Conservation (phyloP, 768 basidiomycete genomes). For the Russula virescens region DNA sequence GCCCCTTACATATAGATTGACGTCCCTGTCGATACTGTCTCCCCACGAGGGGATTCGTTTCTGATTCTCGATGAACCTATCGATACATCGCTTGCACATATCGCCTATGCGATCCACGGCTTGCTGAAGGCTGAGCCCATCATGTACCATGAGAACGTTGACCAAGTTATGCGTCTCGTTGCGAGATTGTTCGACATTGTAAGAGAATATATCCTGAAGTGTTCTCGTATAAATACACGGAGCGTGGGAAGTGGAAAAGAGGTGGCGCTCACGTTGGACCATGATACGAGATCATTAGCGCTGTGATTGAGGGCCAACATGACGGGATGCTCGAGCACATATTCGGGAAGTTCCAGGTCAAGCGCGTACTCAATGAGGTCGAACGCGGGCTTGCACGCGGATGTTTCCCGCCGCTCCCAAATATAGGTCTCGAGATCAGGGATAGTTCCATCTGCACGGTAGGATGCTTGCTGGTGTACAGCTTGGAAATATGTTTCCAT, state of each 20-base stretch:
- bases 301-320: slow-evolving; percentile 64
- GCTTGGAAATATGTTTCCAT: slow-evolving; percentile 80
- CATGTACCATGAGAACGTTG: slow-evolving; percentile 66
- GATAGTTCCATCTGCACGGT: too few relatives aligned
- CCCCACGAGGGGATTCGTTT: slow-evolving; percentile 62
- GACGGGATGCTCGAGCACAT: slow-evolving; percentile 74
- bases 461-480: slow-evolving; percentile 37
- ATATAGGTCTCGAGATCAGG: slow-evolving; percentile 37
- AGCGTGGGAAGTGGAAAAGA: too few relatives aligned
- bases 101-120: slow-evolving; percentile 74
- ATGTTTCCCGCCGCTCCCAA: slow-evolving; percentile 69
- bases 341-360: slow-evolving; percentile 72
- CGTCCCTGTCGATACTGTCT: slow-evolving; percentile 54
- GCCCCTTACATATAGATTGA: slow-evolving; percentile 59
- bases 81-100: slow-evolving; percentile 67
- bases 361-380: slow-evolving; percentile 78
- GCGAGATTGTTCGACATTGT: slow-evolving; percentile 76
- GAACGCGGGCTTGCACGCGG: slow-evolving; percentile 79
- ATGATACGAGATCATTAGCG: slow-evolving; percentile 76
- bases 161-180: slow-evolving; percentile 86
- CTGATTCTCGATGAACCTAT: slow-evolving; percentile 42
- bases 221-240: too few relatives aligned
- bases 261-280: slow-evolving; percentile 65
- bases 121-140: slow-evolving; percentile 61
- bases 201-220: slow-evolving; percentile 69